Base-by-base conservation (phyloP, 2,329 filamentous ascomycete species). In the Beauveria caledonica region DNA sequence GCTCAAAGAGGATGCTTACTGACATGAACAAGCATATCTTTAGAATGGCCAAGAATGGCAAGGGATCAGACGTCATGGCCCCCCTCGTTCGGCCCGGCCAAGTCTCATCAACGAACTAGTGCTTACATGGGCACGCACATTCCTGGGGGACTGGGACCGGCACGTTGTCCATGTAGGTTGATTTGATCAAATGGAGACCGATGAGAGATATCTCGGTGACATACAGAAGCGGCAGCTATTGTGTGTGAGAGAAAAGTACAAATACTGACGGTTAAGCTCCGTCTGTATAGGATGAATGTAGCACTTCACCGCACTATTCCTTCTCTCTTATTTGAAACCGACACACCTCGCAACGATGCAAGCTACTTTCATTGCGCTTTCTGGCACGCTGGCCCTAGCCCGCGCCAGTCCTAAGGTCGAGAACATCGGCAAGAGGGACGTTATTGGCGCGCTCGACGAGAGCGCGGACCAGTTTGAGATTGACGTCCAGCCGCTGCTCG, bases 401-500 rank as follows among this genome's bases (percentile, higher is more conserved):
- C 55, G 62, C 25, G 66, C 64, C 25, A 62, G 62, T 11, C 65
- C 66, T 1, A 60, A 62, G n/a, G 33, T 19, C 10, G 53, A 46
- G 29, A 15, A 36, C 33, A 36, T 36, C 11, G 3, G 40, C 62
- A 68, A 67, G 62, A 62, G 68, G 50, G 67, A 70, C 29, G 65
- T 71, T 36, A 62, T 71, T 48, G 63, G 66, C 1, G 67, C 72
- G 8, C 67, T 76, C 1, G 71, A 71, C 0, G 64, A 69, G 29
- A 62, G 63, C n/a, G 73, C 74, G 5, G 67, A 70, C 5, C 68
- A 68, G 11, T 59, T 66, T 29, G 74, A 75, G 60, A 66, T 70
- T 42, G 67, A 67, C 57, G 74, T 69, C 62, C 74, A 76, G 63
- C 74, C 74, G 9, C 61, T 68, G 9, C 66, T 75, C 3, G 74